Base-by-base conservation (phyloP, 805 yeast genomes). In the Teunomyces stri region DNA sequence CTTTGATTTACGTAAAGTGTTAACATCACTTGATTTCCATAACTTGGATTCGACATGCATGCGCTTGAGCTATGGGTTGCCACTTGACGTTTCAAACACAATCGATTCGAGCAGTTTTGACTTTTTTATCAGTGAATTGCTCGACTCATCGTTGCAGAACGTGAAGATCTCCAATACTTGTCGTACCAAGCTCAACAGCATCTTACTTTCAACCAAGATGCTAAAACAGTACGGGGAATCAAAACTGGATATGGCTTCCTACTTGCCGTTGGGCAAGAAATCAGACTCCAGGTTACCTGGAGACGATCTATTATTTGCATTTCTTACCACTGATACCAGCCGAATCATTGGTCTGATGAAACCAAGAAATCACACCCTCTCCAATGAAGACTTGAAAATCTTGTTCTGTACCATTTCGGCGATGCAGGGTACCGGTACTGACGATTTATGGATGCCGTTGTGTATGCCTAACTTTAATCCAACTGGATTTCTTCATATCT, bases 371-470 rank as follows among this genome's bases (percentile, higher is more conserved):
- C 98, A 92, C 63, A 78, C 85, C 5, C 63, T 92, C 30, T 87
- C 86, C 53, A 90, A 96, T 2, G 81, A 87, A 6, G 99, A 92
- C 64, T 68, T 94, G 13, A 87, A 86, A 43, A 70, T 88, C 6
- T 65, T 94, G 21, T 81, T 89, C 50, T 79, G 86, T 13, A 79
- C 89, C 67, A 79, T 92, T 1, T 80, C 80, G 56, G 80, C 81
- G 0, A 74, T 80, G 51, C 70, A 70, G 21, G 46, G 42, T 6
- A 48, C 45, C 56, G 51, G 78, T 54, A 60, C 73, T 47, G 87
- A 87, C 54, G 97, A 91, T 59, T 80, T 89, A 48, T 94, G 98
- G 98, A 79, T 88, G 10, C 99, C 99, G 0, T 74, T 92, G 0
- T 92, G 99, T 64, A 74, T 92, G 62, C 96, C 98, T 0, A 82